These are phyloP conservation scores for Acanthamoeba triangularis DNA, from an alignment of 208 protist genomes.

Conservation along the genomic window DNA sequence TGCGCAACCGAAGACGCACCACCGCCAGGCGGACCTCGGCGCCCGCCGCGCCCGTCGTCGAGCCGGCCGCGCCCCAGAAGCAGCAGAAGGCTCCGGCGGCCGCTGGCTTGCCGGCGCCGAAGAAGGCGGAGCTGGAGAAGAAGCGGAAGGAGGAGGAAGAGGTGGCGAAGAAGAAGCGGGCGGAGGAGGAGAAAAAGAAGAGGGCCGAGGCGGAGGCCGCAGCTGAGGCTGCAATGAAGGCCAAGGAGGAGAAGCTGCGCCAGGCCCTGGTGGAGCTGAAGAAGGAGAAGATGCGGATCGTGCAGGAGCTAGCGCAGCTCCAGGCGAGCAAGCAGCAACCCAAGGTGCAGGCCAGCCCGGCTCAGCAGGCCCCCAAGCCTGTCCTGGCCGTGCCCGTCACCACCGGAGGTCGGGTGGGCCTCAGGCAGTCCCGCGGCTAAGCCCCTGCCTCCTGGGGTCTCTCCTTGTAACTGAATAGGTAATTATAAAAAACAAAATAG, in stretches of 20 bases:
- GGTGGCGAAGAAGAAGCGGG: not conserved
- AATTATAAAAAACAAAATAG: too few relatives aligned
- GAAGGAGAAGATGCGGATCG: not conserved
- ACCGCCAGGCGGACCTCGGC: too few relatives aligned
- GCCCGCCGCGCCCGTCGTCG: not conserved
- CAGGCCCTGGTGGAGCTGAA: not conserved
- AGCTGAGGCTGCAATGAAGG: not conserved
- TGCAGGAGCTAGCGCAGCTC: slow-evolving; percentile 57
- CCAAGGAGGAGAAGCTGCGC: not conserved
- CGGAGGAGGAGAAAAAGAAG: not conserved
- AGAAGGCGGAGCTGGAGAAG: not conserved
- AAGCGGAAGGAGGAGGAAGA: not conserved
- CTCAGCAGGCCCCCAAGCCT: not conserved
- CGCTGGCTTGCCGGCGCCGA: not conserved
- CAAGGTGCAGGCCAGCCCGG: not conserved
- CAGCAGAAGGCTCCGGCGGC: not conserved
- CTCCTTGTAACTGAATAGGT: not conserved
- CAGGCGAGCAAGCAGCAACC: not conserved
- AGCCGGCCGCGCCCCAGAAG: not conserved
- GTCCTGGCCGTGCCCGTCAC: not conserved
- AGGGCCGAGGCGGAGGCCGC: not conserved
- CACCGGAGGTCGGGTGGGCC: not conserved
- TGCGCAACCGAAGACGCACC: not conserved
- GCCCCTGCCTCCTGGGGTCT: too few relatives aligned
- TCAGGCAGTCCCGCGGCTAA: not conserved